These are phyloP conservation scores for Thielaviopsis populi DNA, from an alignment of 2,329 filamentous ascomycete genomes.

Conservation along the genomic window DNA sequence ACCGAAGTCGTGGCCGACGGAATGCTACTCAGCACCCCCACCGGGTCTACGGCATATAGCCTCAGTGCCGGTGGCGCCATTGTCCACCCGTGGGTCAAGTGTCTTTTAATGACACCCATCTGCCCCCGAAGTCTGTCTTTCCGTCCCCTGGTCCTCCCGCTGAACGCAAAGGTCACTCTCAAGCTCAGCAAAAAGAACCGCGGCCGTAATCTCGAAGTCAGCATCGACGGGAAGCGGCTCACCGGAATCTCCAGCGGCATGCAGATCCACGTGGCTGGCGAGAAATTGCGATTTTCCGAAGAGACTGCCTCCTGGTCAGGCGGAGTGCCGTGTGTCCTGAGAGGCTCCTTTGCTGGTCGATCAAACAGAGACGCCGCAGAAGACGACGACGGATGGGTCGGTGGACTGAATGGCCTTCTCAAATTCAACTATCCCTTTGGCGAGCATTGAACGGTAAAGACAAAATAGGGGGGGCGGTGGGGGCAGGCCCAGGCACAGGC, in stretches of 20 bases:
- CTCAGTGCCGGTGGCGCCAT: slow-evolving; percentile 87
- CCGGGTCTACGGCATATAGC: slow-evolving; percentile 88
- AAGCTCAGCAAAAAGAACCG: slow-evolving; percentile 69
- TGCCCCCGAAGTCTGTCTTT: slow-evolving; percentile 87
- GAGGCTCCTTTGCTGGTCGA: slow-evolving; percentile 34
- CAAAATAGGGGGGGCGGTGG: background rate
- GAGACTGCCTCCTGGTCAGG: slow-evolving; percentile 70
- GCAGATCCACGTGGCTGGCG: slow-evolving; percentile 80
- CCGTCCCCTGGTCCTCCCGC: slow-evolving; percentile 74
- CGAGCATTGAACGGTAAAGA: slow-evolving; percentile 4
- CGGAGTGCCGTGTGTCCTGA: slow-evolving; percentile 83
- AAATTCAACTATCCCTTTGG: slow-evolving; percentile 99
- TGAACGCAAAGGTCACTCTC: slow-evolving; percentile 70
- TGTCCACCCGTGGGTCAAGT: slow-evolving; percentile 81
- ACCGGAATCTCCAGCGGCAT: slow-evolving; percentile 56
- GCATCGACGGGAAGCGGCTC: slow-evolving; percentile 59
- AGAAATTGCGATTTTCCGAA: slow-evolving; percentile 63
- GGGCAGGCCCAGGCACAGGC: too few relatives aligned
- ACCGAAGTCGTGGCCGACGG: slow-evolving; percentile 93
- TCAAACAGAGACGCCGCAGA: slow-evolving; percentile 26
- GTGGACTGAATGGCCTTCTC: slow-evolving; percentile 76
- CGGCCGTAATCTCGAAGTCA: slow-evolving; percentile 61
- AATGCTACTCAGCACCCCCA: slow-evolving; percentile 86
- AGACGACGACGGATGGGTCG: slow-evolving; percentile 89
- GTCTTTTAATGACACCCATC: slow-evolving; percentile 81